Base-by-base conservation (phyloP, 805 yeast genomes). In the Ogataea zsoltii region DNA sequence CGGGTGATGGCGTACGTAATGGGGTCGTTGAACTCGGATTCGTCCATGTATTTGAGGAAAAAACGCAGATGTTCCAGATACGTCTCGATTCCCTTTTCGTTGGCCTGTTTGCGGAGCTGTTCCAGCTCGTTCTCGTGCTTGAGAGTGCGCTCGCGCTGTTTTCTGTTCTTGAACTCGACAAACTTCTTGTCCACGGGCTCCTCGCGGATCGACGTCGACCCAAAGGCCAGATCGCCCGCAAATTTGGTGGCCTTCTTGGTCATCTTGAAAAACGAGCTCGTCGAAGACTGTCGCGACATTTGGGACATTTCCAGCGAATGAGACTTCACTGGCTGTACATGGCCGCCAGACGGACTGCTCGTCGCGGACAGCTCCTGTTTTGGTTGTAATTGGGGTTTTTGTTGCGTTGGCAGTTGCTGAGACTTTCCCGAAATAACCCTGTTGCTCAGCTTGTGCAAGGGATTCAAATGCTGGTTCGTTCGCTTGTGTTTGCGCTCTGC, bases 221-320 rank as follows among this genome's bases (percentile, higher is more conserved):
- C 69, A 45, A 65, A 61, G 1, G 67, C 67, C 7, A 65, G 44
- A 39, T 64, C 67, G 9, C 65, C 65, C 1, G 64, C 68, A 4
- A 65, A 18, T 29, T 52, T 48, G 2, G 63, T 53, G 1, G 67
- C 69, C 43, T 49, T 62, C 29, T 54, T 57, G 7, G 63, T 56
- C 17, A 63, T 46, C 28, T 44, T 58, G 29, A 50, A 31, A 4
- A 63, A 32, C 14, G 55, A 45, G 25, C 30, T 40, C 16, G 46
- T 9, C 35, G 53, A 44, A 9, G 35, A 19, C 15, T 45, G 48
- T 33, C 46, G 49, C 12, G 45, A 37, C 57, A 50, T 53, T 6
- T 46, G 49, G 7, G 45, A 37, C 57, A 50, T 53, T 6, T 46
- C 41, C 5, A 42, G 21, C 5, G 53, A 11, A 3, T 21, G 38